Conservation (phyloP, 306 rosid genomes). For the Cucumis melo region DNA sequence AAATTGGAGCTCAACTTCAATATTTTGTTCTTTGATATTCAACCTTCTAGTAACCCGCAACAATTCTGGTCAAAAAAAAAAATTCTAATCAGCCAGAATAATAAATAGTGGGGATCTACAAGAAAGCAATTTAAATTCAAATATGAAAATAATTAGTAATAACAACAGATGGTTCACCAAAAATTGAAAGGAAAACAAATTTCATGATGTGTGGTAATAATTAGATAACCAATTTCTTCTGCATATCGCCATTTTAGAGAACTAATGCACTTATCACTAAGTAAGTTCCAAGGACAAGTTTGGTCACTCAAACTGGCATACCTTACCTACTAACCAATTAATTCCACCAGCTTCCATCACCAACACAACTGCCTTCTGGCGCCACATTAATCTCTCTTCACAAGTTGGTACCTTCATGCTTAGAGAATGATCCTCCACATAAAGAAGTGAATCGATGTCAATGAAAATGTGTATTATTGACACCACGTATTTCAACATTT, state of each 20-base stretch:
- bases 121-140: neutral
- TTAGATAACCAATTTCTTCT: neutral
- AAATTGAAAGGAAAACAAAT: neutral
- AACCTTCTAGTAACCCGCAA: slow-evolving; percentile 77
- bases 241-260: neutral
- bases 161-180: neutral
- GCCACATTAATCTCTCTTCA: slow-evolving; percentile 70
- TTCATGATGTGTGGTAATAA: neutral
- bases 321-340: slow-evolving; percentile 99
- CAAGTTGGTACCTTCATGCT: slow-evolving; percentile 40
- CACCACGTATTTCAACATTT: slow-evolving; percentile 57
- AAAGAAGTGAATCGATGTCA: slow-evolving; percentile 50
- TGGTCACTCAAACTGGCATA: slow-evolving; percentile 38
- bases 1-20: slow-evolving; percentile 56
- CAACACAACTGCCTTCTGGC: slow-evolving; percentile 77
- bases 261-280: neutral
- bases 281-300: neutral
- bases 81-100: neutral
- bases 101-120: neutral
- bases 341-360: slow-evolving; percentile 99
- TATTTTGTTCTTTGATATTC: slow-evolving; percentile 74
- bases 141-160: neutral
- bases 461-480: slow-evolving; percentile 62
- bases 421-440: slow-evolving; percentile 38
- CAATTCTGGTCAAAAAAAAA: slow-evolving; percentile 55